phyloP scores from a whole-genome alignment of 495 filamentous ascomycete species.

The Neurospora sp. region DNA sequence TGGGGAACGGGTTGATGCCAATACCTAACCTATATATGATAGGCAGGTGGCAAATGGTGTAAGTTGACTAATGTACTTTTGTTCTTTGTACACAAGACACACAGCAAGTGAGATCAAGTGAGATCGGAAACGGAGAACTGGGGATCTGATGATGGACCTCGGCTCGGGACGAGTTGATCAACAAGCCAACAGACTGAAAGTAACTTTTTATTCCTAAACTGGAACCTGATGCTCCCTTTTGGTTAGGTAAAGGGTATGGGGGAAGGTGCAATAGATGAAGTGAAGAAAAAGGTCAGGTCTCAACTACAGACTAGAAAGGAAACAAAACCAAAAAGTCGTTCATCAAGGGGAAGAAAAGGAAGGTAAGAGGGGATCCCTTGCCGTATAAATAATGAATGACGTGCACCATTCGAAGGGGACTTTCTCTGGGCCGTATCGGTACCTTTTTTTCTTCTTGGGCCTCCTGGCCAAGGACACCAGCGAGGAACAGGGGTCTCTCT shows the following conservation, averaged over 20 bases:
- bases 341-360: not conserved
- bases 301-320: not conserved
- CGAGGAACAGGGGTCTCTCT: not conserved
- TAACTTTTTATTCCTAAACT: not conserved
- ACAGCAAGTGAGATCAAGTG: not conserved
- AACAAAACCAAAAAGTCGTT: not conserved
- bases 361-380: not conserved
- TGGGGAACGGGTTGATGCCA: not conserved
- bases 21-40: not conserved
- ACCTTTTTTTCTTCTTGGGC: not conserved
- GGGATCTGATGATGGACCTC: not conserved
- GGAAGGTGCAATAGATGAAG: not conserved
- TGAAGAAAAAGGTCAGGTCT: not conserved
- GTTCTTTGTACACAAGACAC: not conserved
- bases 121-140: not conserved
- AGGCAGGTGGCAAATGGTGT: not conserved
- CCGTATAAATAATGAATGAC: not conserved
- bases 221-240: not conserved
- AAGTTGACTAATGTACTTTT: not conserved
- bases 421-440: not conserved
- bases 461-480: not conserved
- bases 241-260: not conserved
- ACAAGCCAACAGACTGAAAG: not conserved
- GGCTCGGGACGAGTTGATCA: constrained; percentile 3
- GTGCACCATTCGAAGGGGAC: not conserved